Evolutionary conservation across 2,329 filamentous ascomycete genomes (phyloP), one percentile per base, ranked within the genome.

Genomic region (Botrytis aclada): DNA sequence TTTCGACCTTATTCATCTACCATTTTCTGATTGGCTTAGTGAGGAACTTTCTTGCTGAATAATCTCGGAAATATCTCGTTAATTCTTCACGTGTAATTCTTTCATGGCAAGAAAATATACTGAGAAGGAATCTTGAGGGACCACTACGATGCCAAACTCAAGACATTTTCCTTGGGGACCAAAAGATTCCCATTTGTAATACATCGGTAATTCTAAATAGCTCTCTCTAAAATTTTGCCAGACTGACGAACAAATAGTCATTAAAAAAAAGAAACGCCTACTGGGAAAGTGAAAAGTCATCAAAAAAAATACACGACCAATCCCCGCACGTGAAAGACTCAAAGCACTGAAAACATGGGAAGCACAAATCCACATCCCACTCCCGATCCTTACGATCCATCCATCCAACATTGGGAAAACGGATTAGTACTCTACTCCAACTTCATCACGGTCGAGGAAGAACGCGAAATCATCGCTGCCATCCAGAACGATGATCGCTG

Each of bases 371-470:
- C 47, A 1, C 9, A 16, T 4, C 10, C 16, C 64, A 56, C 25
- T 1, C n/a, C 25, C 1, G 69, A 71, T 25, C 43, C 45, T 1
- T 34, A 25, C 0, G 9, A 65, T 54, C 41, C 41, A 29, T 29
- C 39, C 5, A 32, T 67, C 43, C 56, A 71, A 20, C 29, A 29
- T 8, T 71, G 69, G 69, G 61, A 71, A 25, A 71, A 67, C 32
- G 69, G 69, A 3, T 20, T 71, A 9, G 45, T 45, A 1, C 41
- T 71, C 22, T 65, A 67, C 32, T 10, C 41, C 12, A 34, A 71
- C 8, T 71, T 71, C 69, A 71, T 71, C 58, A 39, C 69, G 0
- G 8, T 39, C 1, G 1, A 25, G 4, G 61, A 71, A 67, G 69
- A 71, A 41, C 25, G 32, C 12, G 69, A 43, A 8, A 65, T 65